Base-by-base conservation (phyloP, 179 eudicot genomes). In the Silene noctiflora region DNA sequence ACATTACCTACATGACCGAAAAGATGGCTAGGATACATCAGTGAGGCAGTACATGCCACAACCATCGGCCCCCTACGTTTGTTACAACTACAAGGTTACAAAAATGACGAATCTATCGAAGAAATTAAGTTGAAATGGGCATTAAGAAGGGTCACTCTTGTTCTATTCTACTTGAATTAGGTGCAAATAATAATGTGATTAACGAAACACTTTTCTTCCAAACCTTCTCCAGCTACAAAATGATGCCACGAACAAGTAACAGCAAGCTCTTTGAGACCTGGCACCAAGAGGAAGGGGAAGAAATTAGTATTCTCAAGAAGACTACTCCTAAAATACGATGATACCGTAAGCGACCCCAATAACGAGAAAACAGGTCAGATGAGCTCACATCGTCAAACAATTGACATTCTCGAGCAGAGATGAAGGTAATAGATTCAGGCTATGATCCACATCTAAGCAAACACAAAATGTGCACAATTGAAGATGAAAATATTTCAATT, bases 81-180 rank as follows among this genome's bases (percentile, higher is more conserved):
- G 31, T 46, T 29, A 69, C 72, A 4, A 20, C 72, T 69, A 69
- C 21, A 68, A 68, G 35, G 58, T 55, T 68, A 68, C 51, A 68
- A 69, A 69, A 46, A 69, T n/a, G 17, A 46, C 1, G 53, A 12
- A 46, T n/a, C n/a, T 3, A 44, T n/a, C 16, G 11, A 69, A 46
- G 24, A 44, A 11, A 2, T 3, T 0, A 6, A 27, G 4, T 27
- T 12, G 16, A 27, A 16, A 13, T 19, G 21, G 20, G 4, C 53
- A 19, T 2, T 24, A 20, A 68, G 51, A 35, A 35, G 42, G 42
- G 42, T 35, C 16, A 39, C 22, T n/a, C 17, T 10, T 20, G 17
- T 35, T 35, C 42, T 35, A 35, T 35, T 35, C 20, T 42, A 68
- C 71, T 39, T 16, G 71, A 68, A 42, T 35, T 35, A 35, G 42